Evolutionary conservation across 177 flowering plant species (phyloP).

Genomic region (Vitis hybrid): DNA sequence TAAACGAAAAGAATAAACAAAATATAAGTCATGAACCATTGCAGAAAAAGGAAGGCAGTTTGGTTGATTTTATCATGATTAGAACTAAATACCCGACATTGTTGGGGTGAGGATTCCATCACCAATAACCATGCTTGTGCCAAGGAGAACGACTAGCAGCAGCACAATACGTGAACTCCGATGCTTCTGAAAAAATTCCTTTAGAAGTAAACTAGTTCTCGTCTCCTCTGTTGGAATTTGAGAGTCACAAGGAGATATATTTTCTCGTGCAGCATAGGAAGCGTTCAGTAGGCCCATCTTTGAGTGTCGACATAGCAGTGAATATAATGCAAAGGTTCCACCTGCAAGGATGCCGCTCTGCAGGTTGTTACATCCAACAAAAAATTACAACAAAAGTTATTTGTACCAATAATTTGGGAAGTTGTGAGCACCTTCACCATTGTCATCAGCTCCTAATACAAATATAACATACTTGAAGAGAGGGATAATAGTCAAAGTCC

Average conservation of each 20-base stretch:
- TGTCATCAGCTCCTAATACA: constrained; percentile 48
- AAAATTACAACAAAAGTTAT: too few species aligned
- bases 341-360: constrained; percentile 17
- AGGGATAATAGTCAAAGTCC: constrained; percentile 45
- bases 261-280: constrained; percentile 22
- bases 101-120: constrained; percentile 64
- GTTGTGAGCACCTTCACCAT: constrained; percentile 39
- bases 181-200: too few species aligned
- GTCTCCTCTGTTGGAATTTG: too few species aligned
- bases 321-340: constrained; percentile 55
- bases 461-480: constrained; percentile 45
- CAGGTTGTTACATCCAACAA: too few species aligned
- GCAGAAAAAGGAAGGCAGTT: neutral
- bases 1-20: constrained; percentile 18
- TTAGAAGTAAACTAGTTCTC: too few species aligned
- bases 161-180: too few species aligned
- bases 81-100: constrained; percentile 39
- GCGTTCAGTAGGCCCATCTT: constrained; percentile 23
- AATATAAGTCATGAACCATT: neutral
- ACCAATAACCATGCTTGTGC: constrained; percentile 61
- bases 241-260: neutral
- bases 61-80: neutral
- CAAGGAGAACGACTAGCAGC: constrained; percentile 39
- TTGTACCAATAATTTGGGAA: too few species aligned
- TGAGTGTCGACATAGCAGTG: constrained; percentile 47